Conservation (phyloP, 495 filamentous ascomycete species). For the Aspergillus diversus region DNA sequence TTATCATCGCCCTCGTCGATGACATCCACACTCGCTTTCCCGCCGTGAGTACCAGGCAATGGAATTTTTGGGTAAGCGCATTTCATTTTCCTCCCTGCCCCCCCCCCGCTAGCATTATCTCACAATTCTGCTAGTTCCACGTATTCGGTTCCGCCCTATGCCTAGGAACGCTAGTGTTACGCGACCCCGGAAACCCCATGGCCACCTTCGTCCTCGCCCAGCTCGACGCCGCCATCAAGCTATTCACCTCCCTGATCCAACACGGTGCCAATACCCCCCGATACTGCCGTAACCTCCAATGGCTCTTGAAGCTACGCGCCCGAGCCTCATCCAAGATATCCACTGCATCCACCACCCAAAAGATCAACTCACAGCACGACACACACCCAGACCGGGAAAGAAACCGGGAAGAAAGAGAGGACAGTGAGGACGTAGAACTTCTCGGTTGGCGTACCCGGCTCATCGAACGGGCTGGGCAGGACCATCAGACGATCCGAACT, state of each 20-base stretch:
- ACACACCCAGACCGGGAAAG: neutral
- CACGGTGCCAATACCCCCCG: neutral
- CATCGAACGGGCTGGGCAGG: neutral
- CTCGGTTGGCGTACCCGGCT: neutral
- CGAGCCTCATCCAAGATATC: neutral
- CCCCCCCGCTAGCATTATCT: neutral
- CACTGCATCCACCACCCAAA: neutral
- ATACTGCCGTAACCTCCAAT: neutral
- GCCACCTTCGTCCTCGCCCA: neutral
- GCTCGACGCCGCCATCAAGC: neutral
- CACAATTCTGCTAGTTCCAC: neutral
- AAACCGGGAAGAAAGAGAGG: neutral
- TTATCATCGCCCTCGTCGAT: neutral
- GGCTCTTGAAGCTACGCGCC: neutral
- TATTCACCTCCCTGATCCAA: neutral
- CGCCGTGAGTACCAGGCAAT: neutral
- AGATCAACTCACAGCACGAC: neutral
- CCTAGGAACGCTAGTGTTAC: neutral
- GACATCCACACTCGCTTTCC: neutral
- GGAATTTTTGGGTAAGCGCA: neutral
- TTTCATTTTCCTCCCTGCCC: neutral
- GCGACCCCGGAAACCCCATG: neutral
- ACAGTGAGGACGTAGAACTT: neutral
- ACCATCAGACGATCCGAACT: neutral
- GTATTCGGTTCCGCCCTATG: neutral